These are phyloP conservation scores for Phaeosphaeriaceae sp. DNA, from an alignment of 2,329 filamentous ascomycete genomes.

Conservation along the genomic window DNA sequence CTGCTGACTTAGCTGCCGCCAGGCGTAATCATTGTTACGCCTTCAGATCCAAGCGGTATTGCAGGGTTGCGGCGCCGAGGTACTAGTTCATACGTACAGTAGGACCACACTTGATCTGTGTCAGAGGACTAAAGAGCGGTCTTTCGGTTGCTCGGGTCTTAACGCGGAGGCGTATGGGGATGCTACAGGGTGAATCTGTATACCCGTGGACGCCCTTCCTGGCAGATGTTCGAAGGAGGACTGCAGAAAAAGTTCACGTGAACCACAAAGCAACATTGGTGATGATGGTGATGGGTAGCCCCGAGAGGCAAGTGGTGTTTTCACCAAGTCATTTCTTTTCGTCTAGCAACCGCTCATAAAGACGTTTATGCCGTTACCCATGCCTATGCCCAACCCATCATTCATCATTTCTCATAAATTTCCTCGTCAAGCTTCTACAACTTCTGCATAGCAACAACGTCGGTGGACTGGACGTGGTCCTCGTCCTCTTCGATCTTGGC, in stretches of 20 bases:
- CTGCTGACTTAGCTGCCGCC: not conserved
- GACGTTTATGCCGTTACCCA: slow-evolving; percentile 37
- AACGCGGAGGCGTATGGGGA: too few species aligned
- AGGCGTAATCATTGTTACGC: not conserved
- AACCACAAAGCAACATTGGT: not conserved
- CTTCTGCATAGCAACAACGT: slow-evolving; percentile 71
- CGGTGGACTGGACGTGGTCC: slow-evolving; percentile 95
- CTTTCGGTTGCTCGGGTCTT: too few species aligned
- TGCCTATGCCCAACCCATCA: slow-evolving; percentile 13
- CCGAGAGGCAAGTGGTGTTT: slow-evolving; percentile 27
- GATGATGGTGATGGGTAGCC: slow-evolving; percentile 6
- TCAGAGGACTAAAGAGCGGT: too few species aligned
- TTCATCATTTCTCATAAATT: slow-evolving; percentile 29
- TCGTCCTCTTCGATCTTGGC: slow-evolving; percentile 85
- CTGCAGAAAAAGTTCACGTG: not conserved
- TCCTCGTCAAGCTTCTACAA: slow-evolving; percentile 38
- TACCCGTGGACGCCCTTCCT: too few species aligned
- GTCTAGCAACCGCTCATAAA: slow-evolving; percentile 42
- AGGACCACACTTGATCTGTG: too few species aligned
- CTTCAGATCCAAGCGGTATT: not conserved
- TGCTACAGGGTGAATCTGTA: too few species aligned
- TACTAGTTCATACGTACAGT: too few species aligned
- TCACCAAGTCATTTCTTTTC: slow-evolving; percentile 35
- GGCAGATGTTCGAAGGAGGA: not conserved
- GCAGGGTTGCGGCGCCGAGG: too few species aligned